These are phyloP conservation scores for Sungouiella blattae DNA, from an alignment of 805 yeast genomes.

Conservation along the genomic window DNA sequence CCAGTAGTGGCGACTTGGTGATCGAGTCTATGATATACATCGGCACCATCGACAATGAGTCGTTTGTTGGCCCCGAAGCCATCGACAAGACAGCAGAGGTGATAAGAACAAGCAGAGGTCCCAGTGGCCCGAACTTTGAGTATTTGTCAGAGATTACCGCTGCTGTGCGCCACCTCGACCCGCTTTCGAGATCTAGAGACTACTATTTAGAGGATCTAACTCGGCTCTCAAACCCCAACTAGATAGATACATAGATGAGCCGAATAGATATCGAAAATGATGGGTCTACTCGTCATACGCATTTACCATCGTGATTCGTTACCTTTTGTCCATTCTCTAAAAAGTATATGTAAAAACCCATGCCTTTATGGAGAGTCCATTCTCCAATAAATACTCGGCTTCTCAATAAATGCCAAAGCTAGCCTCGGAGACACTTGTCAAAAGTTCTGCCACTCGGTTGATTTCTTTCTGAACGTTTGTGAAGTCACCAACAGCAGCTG, in stretches of 20 bases:
- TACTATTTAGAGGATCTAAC: slow-evolving; percentile 33
- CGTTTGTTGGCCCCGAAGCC: slow-evolving; percentile 81
- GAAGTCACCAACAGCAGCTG: slow-evolving; percentile 48
- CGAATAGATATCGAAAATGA: no score
- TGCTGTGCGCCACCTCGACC: slow-evolving; percentile 35
- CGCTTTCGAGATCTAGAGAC: slow-evolving; percentile 20
- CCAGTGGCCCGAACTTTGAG: slow-evolving; percentile 77
- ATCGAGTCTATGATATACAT: slow-evolving; percentile 69
- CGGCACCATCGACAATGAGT: slow-evolving; percentile 75
- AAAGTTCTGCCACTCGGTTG: slow-evolving; percentile 34
- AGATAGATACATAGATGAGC: no score
- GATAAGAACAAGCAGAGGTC: slow-evolving; percentile 61
- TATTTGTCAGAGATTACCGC: slow-evolving; percentile 56
- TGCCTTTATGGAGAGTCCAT: no score
- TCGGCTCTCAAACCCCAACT: no score
- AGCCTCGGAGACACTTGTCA: no score
- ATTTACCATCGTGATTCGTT: no score
- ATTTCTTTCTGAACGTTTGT: slow-evolving; percentile 53
- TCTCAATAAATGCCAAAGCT: no score
- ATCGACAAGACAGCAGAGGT: slow-evolving; percentile 55
- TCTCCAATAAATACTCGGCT: no score
- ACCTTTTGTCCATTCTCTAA: no score
- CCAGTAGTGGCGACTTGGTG: slow-evolving; percentile 33
- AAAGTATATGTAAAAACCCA: no score
- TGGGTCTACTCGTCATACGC: no score